These are phyloP conservation scores for Umbelopsis isabellina DNA, from an alignment of 192 early-diverging fungal species.

Conservation along the genomic window DNA sequence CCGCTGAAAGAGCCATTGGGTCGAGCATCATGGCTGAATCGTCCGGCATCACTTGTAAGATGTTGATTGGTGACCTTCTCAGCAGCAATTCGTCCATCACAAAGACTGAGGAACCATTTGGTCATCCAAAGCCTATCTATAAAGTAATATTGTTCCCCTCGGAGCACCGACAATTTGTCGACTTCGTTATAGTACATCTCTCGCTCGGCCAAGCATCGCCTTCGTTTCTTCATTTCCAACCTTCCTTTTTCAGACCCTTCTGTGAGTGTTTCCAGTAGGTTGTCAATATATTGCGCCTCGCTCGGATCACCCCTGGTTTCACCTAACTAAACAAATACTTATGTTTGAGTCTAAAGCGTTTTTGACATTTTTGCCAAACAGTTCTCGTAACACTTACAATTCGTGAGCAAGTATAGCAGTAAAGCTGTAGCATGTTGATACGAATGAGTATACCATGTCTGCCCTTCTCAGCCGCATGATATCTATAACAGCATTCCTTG, in stretches of 20 bases:
- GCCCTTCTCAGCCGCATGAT: conserved; percentile 25
- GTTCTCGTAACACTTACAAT: conserved; percentile 20
- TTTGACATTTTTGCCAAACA: too few species aligned
- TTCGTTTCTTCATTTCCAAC: conserved; percentile 24
- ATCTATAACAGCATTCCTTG: conserved; percentile 36
- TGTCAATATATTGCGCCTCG: conserved; percentile 34
- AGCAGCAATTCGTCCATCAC: conserved; percentile 37
- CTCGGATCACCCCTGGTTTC: conserved; percentile 36
- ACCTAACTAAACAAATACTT: conserved; percentile 19
- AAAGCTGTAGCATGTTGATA: conserved; percentile 34
- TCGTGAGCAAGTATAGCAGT: conserved; percentile 36
- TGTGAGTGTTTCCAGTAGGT: conserved; percentile 27
- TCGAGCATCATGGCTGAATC: conserved; percentile 21
- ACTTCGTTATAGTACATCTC: conserved; percentile 21
- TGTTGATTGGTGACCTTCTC: conserved; percentile 29
- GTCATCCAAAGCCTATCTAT: conserved; percentile 36
- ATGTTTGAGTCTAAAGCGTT: too few species aligned
- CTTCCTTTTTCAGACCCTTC: conserved; percentile 26
- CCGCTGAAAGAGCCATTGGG: conserved; percentile 34
- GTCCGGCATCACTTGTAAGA: conserved; percentile 21
- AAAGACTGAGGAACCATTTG: conserved; percentile 36
- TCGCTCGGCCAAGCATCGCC: conserved; percentile 33
- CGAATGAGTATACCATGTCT: conserved; percentile 39
- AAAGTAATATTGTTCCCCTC: conserved; percentile 29
- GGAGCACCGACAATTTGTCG: conserved; percentile 14